Evolutionary conservation across 805 yeast genomes (phyloP), one percentile per base, ranked within the genome.

Genomic region (Sugiyamaella smithiae): DNA sequence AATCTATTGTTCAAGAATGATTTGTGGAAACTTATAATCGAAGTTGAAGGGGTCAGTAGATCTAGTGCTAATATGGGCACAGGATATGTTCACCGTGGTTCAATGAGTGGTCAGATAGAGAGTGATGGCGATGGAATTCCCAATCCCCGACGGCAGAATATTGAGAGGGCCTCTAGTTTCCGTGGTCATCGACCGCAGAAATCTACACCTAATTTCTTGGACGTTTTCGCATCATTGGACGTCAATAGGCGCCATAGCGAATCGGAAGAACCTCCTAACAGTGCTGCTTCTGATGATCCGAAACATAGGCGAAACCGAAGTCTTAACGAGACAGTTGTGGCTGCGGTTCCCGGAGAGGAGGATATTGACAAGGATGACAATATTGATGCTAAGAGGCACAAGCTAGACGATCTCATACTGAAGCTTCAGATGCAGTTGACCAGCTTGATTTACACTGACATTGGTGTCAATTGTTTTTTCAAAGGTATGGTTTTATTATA

Each of bases 371-470:
- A 16, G 26, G 46, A 41, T 26, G 44, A 12, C n/a, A 53, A 40
- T 5, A 26, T 31, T 12, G 55, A 55, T 12, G 31, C 42, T 16
- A 55, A 50, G 48, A 33, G 50, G 11, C 40, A 46, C 17, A 45
- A 48, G 38, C 29, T 57, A 29, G 60, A 59, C 23, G 51, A 51
- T 9, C 25, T 46, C 12, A 46, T 59, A 19, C 37, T 54, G 14
- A 55, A 50, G 14, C 29, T 57, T 23, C 61, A 57, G 33, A 59
- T 54, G 59, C 31, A 44, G 19, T 43, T 59, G 32, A 53, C 51
- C 4, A 54, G 67, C 7, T 52, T 66, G 23, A 46, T 66, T 12
- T 58, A 62, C 23, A 59, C 67, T 5, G 70, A 66, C 45, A 28
- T 66, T 17, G 68, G 69, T 9, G 23, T 28, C 6, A 55, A 48